phyloP scores from a whole-genome alignment of 352 stramenopile species.

The Phytophthora capsici region DNA sequence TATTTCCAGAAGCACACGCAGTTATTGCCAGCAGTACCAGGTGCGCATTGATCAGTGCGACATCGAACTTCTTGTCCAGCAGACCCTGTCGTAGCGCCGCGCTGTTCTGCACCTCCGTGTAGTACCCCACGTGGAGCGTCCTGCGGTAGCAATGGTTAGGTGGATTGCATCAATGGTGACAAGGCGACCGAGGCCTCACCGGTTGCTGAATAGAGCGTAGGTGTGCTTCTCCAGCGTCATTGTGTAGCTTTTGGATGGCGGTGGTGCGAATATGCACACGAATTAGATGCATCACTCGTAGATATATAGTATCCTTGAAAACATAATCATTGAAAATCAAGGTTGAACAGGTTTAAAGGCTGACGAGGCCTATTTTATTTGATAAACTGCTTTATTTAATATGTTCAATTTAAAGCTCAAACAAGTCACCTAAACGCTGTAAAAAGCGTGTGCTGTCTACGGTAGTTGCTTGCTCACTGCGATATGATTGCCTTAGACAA shows the following conservation, averaged over 20 bases:
- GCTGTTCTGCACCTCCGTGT: conserved; percentile 77
- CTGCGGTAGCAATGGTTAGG: conserved; percentile 36
- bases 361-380: too few relatives aligned
- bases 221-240: conserved; percentile 64
- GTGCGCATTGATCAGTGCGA: conserved; percentile 76
- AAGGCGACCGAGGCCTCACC: conserved; percentile 37
- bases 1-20: conserved; percentile 6
- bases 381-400: too few relatives aligned
- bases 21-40: conserved; percentile 41
- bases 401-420: too few relatives aligned
- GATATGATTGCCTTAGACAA: neutral
- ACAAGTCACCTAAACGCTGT: neutral
- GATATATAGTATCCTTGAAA: too few relatives aligned
- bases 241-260: neutral
- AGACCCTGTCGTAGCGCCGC: conserved; percentile 58
- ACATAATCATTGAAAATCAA: too few relatives aligned
- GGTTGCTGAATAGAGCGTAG: conserved; percentile 70
- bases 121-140: conserved; percentile 78
- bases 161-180: neutral
- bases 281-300: neutral
- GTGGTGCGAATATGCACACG: neutral
- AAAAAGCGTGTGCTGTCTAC: neutral
- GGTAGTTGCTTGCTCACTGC: neutral
- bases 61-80: conserved; percentile 72
- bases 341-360: too few relatives aligned